Conservation (phyloP, 805 yeast species). For the Jamesozyma piceae region DNA sequence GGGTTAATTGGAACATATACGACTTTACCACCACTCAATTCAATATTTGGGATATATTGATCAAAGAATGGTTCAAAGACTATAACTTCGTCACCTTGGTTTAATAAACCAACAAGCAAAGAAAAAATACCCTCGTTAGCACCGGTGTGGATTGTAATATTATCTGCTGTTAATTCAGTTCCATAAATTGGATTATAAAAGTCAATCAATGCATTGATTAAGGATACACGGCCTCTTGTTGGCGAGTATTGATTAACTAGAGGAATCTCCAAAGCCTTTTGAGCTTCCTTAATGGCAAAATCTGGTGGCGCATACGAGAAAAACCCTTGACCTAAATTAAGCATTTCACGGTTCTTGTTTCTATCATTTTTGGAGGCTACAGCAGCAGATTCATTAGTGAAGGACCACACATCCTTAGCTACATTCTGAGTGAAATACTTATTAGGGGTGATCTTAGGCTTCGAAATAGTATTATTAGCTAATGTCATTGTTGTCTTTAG, state of each 20-base stretch:
- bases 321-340: constrained; percentile 93
- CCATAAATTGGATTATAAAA: constrained; percentile 60
- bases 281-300: constrained; percentile 81
- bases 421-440: constrained; percentile 51
- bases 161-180: constrained; percentile 36
- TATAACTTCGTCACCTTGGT: constrained; percentile 88
- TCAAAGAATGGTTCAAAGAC: constrained; percentile 97
- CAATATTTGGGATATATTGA: constrained; percentile 90
- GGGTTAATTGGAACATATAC: constrained; percentile 81
- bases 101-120: constrained; percentile 72
- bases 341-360: constrained; percentile 64
- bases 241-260: constrained; percentile 87
- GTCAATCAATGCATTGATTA: constrained; percentile 58
- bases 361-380: constrained; percentile 45
- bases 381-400: constrained; percentile 93
- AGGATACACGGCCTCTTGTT: constrained; percentile 74
- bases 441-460: constrained; percentile 21
- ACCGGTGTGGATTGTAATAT: constrained; percentile 79
- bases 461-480: not conserved
- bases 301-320: constrained; percentile 93
- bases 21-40: constrained; percentile 86
- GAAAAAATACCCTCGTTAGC: constrained; percentile 94
- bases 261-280: constrained; percentile 61
- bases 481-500: constrained; percentile 7
- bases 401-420: constrained; percentile 87